phyloP scores from a whole-genome alignment of 805 yeast genomes.

The Tetrapisispora pingtungensis region DNA sequence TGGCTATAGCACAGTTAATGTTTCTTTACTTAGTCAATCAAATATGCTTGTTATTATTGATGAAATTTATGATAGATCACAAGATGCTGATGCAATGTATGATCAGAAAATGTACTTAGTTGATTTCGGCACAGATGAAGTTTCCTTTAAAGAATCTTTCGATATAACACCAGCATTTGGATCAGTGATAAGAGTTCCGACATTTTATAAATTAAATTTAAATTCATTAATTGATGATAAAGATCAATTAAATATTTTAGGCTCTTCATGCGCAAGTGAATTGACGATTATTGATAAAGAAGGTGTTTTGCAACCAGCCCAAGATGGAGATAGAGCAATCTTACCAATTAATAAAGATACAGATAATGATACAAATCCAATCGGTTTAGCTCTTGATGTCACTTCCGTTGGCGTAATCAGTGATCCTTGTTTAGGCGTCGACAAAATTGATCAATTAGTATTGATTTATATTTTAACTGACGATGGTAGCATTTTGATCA shows the following conservation, averaged over 20 bases:
- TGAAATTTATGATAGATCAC: constrained; percentile 12
- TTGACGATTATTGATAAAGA: constrained; percentile 36
- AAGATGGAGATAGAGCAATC: constrained; percentile 64
- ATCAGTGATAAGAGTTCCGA: constrained; percentile 36
- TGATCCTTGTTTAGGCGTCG: constrained; percentile 51
- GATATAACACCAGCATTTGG: constrained; percentile 48
- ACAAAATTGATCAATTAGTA: constrained; percentile 53
- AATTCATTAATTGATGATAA: constrained; percentile 32
- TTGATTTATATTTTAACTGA: constrained; percentile 52
- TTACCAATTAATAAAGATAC: constrained; percentile 60
- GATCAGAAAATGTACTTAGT: constrained; percentile 24
- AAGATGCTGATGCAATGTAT: constrained; percentile 15
- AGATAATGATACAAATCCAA: constrained; percentile 58
- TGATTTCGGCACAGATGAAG: neutral
- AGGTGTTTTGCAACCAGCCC: constrained; percentile 38
- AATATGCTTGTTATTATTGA: constrained; percentile 25
- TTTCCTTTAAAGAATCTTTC: constrained; percentile 26
- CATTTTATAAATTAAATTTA: constrained; percentile 36
- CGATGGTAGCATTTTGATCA: constrained; percentile 49
- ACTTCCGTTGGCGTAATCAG: constrained; percentile 34
- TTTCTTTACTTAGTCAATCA: constrained; percentile 13
- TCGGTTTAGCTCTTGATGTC: constrained; percentile 61
- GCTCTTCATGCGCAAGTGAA: constrained; percentile 60
- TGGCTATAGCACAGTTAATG: constrained; percentile 22
- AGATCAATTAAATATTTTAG: constrained; percentile 33